Percentiles rank a stretch among this genome's conserved stretches.
phyloP scores from a whole-genome alignment of 2,329 filamentous ascomycete species.

The Chrysoporthe deuterocubensis region DNA sequence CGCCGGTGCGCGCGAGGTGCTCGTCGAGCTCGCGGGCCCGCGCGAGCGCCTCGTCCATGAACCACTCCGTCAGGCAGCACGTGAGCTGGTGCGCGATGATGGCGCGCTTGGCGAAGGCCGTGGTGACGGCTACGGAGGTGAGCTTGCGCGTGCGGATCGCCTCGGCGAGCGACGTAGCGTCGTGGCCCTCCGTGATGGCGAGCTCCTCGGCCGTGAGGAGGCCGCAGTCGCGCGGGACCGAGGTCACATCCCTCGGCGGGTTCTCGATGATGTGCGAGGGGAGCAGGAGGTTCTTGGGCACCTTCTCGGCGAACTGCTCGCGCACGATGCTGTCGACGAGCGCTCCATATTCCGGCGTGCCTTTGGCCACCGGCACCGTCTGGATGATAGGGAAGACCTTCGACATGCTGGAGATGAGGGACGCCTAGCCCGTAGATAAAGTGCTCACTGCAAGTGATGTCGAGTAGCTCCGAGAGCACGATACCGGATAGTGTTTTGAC shows the following conservation, averaged over 20 bases:
- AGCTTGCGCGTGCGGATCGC: conserved; percentile 42
- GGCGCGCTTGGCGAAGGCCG: conserved; percentile 50
- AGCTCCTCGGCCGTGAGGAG: conserved; percentile 50
- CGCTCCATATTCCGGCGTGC: conserved; percentile 32
- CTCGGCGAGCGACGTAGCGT: conserved; percentile 46
- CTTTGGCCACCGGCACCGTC: conserved; percentile 32
- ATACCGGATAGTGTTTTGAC: no score
- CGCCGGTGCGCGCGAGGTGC: conserved; percentile 42
- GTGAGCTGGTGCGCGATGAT: conserved; percentile 50
- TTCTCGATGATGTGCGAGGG: conserved; percentile 35
- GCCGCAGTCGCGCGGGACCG: conserved; percentile 44
- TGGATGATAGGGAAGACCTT: conserved; percentile 30
- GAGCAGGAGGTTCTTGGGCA: conserved; percentile 39
- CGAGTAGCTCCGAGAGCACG: no score
- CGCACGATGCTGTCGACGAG: conserved; percentile 33
- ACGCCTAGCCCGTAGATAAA: not conserved
- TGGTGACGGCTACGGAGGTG: conserved; percentile 45
- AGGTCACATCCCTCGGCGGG: conserved; percentile 39
- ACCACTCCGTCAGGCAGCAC: conserved; percentile 32
- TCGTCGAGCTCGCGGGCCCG: conserved; percentile 45
- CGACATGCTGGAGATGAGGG: conserved; percentile 4
- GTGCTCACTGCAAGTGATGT: not conserved
- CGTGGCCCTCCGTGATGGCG: conserved; percentile 52
- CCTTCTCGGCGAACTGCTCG: conserved; percentile 37
- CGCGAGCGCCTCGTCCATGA: conserved; percentile 35